Percentiles rank a stretch among this genome's conserved stretches.
phyloP scores from a whole-genome alignment of 768 basidiomycete genomes.

The Trametes elegans region DNA sequence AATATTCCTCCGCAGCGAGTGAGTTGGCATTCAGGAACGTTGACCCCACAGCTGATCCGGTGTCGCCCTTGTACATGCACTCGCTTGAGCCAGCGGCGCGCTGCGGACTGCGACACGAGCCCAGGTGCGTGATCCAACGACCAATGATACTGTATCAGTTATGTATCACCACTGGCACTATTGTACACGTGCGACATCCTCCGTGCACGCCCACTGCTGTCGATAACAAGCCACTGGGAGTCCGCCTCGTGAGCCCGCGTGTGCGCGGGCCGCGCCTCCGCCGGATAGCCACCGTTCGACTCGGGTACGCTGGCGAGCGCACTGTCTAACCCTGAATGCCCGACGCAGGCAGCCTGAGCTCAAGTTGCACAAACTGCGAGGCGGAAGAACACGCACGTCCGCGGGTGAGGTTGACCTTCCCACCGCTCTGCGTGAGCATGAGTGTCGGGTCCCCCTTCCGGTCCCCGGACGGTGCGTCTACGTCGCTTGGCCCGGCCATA shows the following conservation, averaged over 20 bases:
- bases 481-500: neutral
- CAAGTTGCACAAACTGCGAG: neutral
- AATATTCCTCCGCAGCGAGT: too few species aligned
- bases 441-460: neutral
- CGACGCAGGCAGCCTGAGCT: neutral
- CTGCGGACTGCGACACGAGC: too few species aligned
- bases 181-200: neutral
- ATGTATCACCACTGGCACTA: neutral
- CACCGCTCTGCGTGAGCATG: too few species aligned
- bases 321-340: neutral
- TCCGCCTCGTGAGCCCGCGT: neutral
- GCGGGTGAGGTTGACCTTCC: neutral
- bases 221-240: neutral
- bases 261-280: neutral
- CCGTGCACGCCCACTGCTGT: neutral
- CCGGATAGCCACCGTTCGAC: neutral
- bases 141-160: too few species aligned
- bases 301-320: neutral
- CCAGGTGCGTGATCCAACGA: too few species aligned
- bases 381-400: neutral
- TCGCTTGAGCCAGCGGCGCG: too few species aligned
- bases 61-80: too few species aligned
- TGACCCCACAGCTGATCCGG: too few species aligned
- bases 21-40: too few species aligned
- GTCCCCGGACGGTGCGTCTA: neutral